phyloP scores from a whole-genome alignment of 2,329 filamentous ascomycete species.

The Periconia sp. region DNA sequence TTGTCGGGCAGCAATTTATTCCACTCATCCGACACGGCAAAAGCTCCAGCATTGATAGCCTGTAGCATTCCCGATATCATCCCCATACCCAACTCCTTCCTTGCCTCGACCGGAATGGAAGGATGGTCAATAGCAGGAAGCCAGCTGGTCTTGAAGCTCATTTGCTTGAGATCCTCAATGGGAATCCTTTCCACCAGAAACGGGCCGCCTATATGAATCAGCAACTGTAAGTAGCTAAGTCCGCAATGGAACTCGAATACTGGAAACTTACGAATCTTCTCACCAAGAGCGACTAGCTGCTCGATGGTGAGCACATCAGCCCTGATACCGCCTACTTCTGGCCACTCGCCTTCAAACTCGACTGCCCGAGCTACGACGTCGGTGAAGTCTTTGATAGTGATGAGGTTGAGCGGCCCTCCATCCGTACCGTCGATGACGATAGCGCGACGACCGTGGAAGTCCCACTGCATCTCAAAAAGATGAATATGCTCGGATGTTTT shows the following conservation, averaged over 20 bases:
- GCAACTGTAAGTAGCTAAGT: background rate
- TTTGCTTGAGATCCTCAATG: conserved; percentile 47
- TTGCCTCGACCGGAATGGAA: conserved; percentile 37
- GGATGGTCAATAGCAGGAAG: conserved; percentile 26
- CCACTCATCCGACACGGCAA: conserved; percentile 46
- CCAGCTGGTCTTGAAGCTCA: conserved; percentile 47
- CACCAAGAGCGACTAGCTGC: conserved; percentile 14
- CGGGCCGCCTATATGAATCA: conserved; percentile 31
- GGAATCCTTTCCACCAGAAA: conserved; percentile 49
- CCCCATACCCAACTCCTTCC: conserved; percentile 32
- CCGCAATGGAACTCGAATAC: background rate
- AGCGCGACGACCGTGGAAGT: conserved; percentile 15
- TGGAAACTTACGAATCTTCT: conserved; percentile 14
- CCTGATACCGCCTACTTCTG: conserved; percentile 17
- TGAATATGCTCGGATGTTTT: conserved; percentile 50
- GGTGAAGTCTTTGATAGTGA: conserved; percentile 20
- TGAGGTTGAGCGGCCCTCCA: conserved; percentile 23
- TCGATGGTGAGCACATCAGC: conserved; percentile 11
- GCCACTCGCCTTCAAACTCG: conserved; percentile 24
- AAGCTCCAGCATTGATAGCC: conserved; percentile 43
- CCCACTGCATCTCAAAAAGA: conserved; percentile 36
- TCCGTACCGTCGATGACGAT: conserved; percentile 34
- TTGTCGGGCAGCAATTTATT: conserved; percentile 48
- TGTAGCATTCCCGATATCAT: conserved; percentile 45
- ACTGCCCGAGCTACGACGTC: conserved; percentile 16